Evolutionary conservation across 1,139 yeast genomes (phyloP), one percentile per base, ranked within the genome.

Genomic region (Diutina rugosa): DNA sequence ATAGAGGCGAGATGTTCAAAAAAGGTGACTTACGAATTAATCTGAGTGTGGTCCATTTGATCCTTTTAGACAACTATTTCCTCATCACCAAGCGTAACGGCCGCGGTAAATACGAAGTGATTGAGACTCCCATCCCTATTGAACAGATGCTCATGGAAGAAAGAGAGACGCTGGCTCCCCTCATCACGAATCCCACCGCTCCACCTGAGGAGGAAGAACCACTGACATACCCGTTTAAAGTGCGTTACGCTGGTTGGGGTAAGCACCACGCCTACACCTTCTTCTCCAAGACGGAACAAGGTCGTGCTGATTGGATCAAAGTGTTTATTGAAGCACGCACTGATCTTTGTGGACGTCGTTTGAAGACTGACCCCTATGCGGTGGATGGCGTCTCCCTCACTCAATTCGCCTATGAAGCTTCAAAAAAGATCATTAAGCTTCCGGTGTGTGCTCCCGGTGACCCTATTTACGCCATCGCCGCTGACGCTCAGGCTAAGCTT

Each of bases 31-130:
- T 73, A 71, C 84, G 77, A 74, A 74, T 79, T 57, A 84, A 76
- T 57, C 74, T 80, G 56, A 74, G 68, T 60, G 74, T 67, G 6
- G 72, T 71, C 18, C 87, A 82, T 62, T 63, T 87, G 46, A 81
- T 89, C 30, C 69, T 89, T 47, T 71, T 90, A 57, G 96, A 90
- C 65, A 87, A 90, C 63, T 88, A 76, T 63, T 68, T 90, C 54
- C 70, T 90, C 29, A 76, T 90, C 7, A 82, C 93, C 2, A 95
- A 88, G 53, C 62, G 67, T 46, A 61, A 68, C 1, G 70, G 70
- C 56, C 67, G 64, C 21, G 68, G 62, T 47, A 63, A 64, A 56
- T 61, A 57, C 21, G 77, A 76, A 60, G 77, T 84, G 0, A 65
- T 73, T 5, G 89, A 84, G 61, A 73, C 73, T 41, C 87, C 89